These are phyloP conservation scores for Chalciporus chontae DNA, from an alignment of 768 basidiomycete species.

Conservation along the genomic window DNA sequence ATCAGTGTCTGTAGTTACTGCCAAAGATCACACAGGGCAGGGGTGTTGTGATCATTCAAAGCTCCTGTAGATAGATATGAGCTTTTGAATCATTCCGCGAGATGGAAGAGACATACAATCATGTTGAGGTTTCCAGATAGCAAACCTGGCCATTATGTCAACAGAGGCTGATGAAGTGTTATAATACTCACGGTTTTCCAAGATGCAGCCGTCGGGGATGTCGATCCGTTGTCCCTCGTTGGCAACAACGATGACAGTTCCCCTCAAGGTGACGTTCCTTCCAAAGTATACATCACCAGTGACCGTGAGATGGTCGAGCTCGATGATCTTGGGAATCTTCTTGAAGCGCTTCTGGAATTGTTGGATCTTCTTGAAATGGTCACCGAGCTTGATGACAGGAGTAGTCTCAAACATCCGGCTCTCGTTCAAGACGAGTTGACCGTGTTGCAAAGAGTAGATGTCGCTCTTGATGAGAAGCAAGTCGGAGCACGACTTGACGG, in stretches of 20 bases:
- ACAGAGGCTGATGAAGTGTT: conserved; percentile 5
- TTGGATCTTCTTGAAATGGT: conserved; percentile 72
- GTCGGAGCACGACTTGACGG: conserved; percentile 61
- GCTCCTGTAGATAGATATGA: conserved; percentile 23
- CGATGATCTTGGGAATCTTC: conserved; percentile 68
- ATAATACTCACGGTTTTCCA: conserved; percentile 56
- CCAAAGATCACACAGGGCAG: background rate
- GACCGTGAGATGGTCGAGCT: conserved; percentile 73
- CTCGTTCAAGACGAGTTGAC: conserved; percentile 60
- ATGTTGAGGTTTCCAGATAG: conserved; percentile 74
- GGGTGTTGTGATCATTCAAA: conserved; percentile 19
- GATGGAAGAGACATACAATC: conserved; percentile 45
- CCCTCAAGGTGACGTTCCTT: conserved; percentile 58
- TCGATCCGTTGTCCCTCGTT: conserved; percentile 74
- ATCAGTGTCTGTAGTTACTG: conserved; percentile 4
- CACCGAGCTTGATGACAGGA: conserved; percentile 75
- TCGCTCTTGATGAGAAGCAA: conserved; percentile 66
- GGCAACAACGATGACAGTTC: conserved; percentile 73
- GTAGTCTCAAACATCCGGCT: conserved; percentile 56
- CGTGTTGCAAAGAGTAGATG: conserved; percentile 68
- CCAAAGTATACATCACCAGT: conserved; percentile 68
- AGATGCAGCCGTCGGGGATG: conserved; percentile 69
- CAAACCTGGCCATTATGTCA: conserved; percentile 39
- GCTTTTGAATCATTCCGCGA: background rate
- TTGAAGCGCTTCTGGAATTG: conserved; percentile 75